Conservation (phyloP, 768 basidiomycete genomes). For the Amylocystis lapponica region DNA sequence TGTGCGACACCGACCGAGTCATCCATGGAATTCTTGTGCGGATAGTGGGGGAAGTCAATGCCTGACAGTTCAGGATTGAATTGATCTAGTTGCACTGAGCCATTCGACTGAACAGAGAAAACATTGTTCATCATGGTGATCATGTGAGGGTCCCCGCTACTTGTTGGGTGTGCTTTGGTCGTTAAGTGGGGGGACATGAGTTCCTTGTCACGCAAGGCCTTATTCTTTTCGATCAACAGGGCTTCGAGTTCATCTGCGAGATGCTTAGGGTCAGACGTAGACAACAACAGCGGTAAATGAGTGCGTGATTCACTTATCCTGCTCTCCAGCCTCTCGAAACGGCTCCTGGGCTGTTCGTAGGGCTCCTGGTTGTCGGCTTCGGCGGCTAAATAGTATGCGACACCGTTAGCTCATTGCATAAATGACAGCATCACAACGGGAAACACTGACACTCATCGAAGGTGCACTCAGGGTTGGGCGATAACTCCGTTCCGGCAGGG, state of each 20-base stretch:
- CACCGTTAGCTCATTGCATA: neutral
- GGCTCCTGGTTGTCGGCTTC: conserved; percentile 21
- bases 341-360: conserved; percentile 50
- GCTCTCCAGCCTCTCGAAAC: conserved; percentile 58
- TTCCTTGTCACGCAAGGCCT: too few species aligned
- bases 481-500: conserved; percentile 46
- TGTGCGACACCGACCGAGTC: conserved; percentile 9
- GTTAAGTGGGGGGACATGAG: too few species aligned
- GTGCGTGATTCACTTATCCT: conserved; percentile 52
- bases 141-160: too few species aligned
- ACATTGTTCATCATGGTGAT: too few species aligned
- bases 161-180: too few species aligned
- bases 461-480: conserved; percentile 63
- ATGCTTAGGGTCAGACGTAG: neutral
- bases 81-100: too few species aligned
- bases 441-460: conserved; percentile 58
- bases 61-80: too few species aligned
- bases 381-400: neutral
- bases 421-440: neutral
- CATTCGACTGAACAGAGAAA: too few species aligned
- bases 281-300: conserved; percentile 2
- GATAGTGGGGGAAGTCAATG: neutral
- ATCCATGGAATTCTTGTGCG: conserved; percentile 2
- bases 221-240: conserved; percentile 54
- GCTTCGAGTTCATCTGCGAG: conserved; percentile 64